These are phyloP conservation scores for Antrodiella citrinella DNA, from an alignment of 768 basidiomycete genomes.

Conservation along the genomic window DNA sequence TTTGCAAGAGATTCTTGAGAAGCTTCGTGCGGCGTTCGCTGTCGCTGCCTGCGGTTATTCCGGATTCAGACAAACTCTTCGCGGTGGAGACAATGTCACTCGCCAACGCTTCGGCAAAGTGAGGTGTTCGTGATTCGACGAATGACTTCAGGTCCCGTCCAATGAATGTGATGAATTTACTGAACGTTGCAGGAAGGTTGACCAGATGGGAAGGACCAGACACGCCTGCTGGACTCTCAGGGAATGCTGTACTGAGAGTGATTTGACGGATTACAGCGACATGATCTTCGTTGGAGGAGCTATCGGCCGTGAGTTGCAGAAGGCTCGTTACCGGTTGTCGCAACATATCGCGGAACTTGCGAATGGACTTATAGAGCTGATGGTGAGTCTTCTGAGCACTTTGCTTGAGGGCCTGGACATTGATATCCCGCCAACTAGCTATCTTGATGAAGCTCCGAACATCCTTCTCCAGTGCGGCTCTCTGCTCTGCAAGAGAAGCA, in stretches of 20 bases:
- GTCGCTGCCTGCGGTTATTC: slow-evolving; percentile 33
- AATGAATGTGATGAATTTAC: slow-evolving; percentile 40
- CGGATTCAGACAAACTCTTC: slow-evolving; percentile 42
- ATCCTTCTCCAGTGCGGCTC: slow-evolving; percentile 64
- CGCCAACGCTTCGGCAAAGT: slow-evolving; percentile 46
- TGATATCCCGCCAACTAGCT: slow-evolving; percentile 97
- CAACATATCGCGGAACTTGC: slow-evolving; percentile 89
- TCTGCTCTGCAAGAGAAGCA: slow-evolving; percentile 45
- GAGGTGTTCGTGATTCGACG: slow-evolving; percentile 32
- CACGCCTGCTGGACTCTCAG: not conserved
- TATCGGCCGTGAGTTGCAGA: slow-evolving; percentile 16
- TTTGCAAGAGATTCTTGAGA: slow-evolving; percentile 62
- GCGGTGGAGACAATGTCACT: slow-evolving; percentile 56
- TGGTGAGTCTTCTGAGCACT: slow-evolving; percentile 88
- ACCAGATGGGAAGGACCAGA: slow-evolving; percentile 28
- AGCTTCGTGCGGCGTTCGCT: slow-evolving; percentile 51
- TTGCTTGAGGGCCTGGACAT: slow-evolving; percentile 86
- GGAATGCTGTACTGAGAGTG: slow-evolving; percentile 3
- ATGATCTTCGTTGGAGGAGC: not conserved
- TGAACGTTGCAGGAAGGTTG: slow-evolving; percentile 43
- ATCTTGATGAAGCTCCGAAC: slow-evolving; percentile 83
- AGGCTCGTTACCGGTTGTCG: slow-evolving; percentile 53
- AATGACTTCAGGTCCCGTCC: slow-evolving; percentile 32
- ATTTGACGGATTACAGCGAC: not conserved
- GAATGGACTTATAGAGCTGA: slow-evolving; percentile 82